phyloP scores from a whole-genome alignment of 306 rosid species.

The Vachellia pachyceras region DNA sequence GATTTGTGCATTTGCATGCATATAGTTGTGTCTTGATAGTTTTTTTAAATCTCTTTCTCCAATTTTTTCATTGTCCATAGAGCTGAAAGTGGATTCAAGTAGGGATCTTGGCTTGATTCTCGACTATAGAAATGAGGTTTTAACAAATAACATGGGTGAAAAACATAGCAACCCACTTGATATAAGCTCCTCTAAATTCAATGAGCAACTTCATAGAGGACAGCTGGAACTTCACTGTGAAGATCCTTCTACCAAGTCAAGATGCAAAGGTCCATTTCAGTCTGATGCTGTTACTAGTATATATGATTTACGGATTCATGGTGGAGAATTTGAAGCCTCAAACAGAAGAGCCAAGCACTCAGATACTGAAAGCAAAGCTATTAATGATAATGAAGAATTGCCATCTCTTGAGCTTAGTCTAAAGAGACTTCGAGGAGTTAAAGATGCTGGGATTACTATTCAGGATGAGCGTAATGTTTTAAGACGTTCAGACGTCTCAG shows the following conservation, averaged over 20 bases:
- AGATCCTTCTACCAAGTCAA: conserved; percentile 56
- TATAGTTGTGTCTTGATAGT: conserved; percentile 12
- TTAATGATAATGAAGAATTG: conserved; percentile 48
- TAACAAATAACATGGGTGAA: conserved; percentile 53
- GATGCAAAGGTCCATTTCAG: conserved; percentile 50
- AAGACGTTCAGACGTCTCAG: conserved; percentile 78
- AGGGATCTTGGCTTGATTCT: conserved; percentile 49
- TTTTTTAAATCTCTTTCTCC: background rate
- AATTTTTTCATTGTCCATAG: conserved; percentile 26
- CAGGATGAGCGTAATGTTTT: conserved; percentile 74
- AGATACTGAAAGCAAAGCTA: conserved; percentile 52
- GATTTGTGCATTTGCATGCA: conserved; percentile 21
- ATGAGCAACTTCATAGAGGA: conserved; percentile 58
- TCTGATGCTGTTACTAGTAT: conserved; percentile 55
- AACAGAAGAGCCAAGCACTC: conserved; percentile 49
- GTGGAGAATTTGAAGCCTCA: conserved; percentile 54
- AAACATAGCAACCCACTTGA: conserved; percentile 48
- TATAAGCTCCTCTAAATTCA: conserved; percentile 55
- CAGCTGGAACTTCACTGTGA: conserved; percentile 52
- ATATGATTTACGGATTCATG: conserved; percentile 54
- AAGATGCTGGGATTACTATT: conserved; percentile 54
- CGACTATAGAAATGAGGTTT: conserved; percentile 46
- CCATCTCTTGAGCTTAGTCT: conserved; percentile 76
- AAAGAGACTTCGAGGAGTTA: conserved; percentile 76
- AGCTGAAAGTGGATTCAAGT: conserved; percentile 48